These are phyloP conservation scores for Saitozyma sp. DNA, from an alignment of 768 basidiomycete species.

Conservation along the genomic window DNA sequence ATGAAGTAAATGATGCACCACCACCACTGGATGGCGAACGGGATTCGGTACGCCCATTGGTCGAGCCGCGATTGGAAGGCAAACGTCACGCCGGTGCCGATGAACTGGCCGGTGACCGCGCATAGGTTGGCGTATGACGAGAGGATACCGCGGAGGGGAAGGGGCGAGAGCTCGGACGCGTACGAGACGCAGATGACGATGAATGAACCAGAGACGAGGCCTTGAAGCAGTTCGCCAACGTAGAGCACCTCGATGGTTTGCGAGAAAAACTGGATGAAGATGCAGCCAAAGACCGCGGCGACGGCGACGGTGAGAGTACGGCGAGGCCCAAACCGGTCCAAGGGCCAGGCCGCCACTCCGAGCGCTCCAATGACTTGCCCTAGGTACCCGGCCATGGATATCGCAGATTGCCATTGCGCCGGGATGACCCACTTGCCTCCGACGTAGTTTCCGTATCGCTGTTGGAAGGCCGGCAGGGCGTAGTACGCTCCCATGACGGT, in stretches of 20 bases:
- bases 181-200: conserved; percentile 49
- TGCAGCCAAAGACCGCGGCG: neutral
- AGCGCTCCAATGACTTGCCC: neutral
- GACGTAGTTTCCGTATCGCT: neutral
- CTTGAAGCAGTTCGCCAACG: conserved; percentile 11
- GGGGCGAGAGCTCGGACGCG: conserved; percentile 47
- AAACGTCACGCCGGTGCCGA: conserved; percentile 34
- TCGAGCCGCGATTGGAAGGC: conserved; percentile 10
- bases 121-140: conserved; percentile 36
- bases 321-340: neutral
- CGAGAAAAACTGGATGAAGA: conserved; percentile 33
- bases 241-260: conserved; percentile 9
- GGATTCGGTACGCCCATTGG: conserved; percentile 37
- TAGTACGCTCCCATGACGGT: neutral
- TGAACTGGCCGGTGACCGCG: conserved; percentile 45
- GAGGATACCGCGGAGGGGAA: conserved; percentile 39
- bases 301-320: neutral
- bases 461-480: neutral
- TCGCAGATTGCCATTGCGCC: neutral
- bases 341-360: neutral
- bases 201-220: conserved; percentile 44
- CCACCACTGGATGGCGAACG: conserved; percentile 37
- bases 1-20: conserved; percentile 26
- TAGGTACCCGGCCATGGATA: neutral
- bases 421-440: neutral